Evolutionary conservation across 2,329 filamentous ascomycete genomes (phyloP), one percentile per base, ranked within the genome.

Genomic region (Verticillium dahliae): DNA sequence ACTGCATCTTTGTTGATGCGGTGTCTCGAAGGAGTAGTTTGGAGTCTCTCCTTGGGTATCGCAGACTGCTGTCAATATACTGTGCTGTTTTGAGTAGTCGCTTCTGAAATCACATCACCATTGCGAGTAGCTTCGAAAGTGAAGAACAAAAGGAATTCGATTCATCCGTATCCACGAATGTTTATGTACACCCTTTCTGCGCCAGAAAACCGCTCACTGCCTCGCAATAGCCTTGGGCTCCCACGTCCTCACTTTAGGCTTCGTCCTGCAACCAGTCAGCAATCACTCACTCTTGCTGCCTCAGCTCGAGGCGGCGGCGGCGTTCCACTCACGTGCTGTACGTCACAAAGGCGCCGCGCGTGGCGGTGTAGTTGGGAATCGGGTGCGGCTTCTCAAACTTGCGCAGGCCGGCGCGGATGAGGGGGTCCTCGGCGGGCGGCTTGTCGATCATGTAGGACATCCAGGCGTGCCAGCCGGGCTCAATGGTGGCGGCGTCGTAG

Each of bases 401-500:
- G 65, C 92, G 85, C 56, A 86, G 76, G 67, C 86, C 82, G 59
- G 87, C 79, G 69, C 87, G 84, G 65, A 96, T 72, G 65, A 95
- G 75, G 59, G 87, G 80, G 74, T 99, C 95, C 71, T 89, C 77
- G 41, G 82, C 85, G 1, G 95, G 95, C 41, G 94, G 87, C 77
- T 90, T 90, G 77, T 98, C 92, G 70, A 97, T 88, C 78, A 88
- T 81, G 79, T 99, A 98, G 67, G 92, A 92, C 69, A 99, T 92
- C 95, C 95, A 99, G 35, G 91, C 92, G 79, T 98, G 95, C 95
- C 95, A 99, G 76, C 94, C 91, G 58, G 94, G 93, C 78, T 98
- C 94, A 70, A 97, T 90, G 60, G 97, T 91, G 62, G 86, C 85
- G 65, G 90, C 81, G 70, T 95, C 90, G 73, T 83, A 90, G 76